Evolutionary conservation across 2,329 filamentous ascomycete genomes (phyloP).

Genomic region (Aureobasidium sp.): DNA sequence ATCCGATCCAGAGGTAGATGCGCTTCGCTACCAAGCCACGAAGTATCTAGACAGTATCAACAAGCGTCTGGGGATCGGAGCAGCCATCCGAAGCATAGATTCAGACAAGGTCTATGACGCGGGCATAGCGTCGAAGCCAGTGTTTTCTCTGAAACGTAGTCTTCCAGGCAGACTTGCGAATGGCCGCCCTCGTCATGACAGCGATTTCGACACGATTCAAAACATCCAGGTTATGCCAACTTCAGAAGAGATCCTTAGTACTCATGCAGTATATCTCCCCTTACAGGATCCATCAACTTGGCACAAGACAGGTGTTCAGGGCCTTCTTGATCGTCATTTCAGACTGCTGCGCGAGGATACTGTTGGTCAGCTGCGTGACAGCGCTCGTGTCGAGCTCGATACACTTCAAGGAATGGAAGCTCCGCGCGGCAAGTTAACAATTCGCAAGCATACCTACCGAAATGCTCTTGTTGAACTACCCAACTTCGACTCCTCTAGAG

Average conservation of each 20-base stretch:
- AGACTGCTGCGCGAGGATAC: conserved; percentile 63
- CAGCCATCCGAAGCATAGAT: background rate
- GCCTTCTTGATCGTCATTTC: conserved; percentile 62
- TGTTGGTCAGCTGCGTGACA: conserved; percentile 59
- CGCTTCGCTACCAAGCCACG: conserved; percentile 1
- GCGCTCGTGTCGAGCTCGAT: conserved; percentile 47
- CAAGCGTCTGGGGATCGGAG: background rate
- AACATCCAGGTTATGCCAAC: conserved; percentile 59
- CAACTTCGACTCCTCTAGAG: conserved; percentile 42
- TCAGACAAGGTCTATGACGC: background rate
- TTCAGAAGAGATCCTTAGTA: conserved; percentile 49
- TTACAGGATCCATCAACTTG: conserved; percentile 40
- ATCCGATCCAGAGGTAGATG: background rate
- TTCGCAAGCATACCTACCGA: conserved; percentile 38
- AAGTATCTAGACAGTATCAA: conserved; percentile 3
- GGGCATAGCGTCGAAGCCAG: background rate
- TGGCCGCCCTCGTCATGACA: conserved; percentile 51
- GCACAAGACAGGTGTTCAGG: conserved; percentile 49
- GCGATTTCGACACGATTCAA: conserved; percentile 53
- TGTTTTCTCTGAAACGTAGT: conserved; percentile 23
- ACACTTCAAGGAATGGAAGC: conserved; percentile 29
- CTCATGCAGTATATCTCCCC: conserved; percentile 49
- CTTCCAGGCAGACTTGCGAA: conserved; percentile 37
- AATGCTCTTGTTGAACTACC: conserved; percentile 36
- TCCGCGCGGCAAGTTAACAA: background rate